Evolutionary conservation across 2,329 filamentous ascomycete genomes (phyloP).

Genomic region (Nigrospora sphaerica): DNA sequence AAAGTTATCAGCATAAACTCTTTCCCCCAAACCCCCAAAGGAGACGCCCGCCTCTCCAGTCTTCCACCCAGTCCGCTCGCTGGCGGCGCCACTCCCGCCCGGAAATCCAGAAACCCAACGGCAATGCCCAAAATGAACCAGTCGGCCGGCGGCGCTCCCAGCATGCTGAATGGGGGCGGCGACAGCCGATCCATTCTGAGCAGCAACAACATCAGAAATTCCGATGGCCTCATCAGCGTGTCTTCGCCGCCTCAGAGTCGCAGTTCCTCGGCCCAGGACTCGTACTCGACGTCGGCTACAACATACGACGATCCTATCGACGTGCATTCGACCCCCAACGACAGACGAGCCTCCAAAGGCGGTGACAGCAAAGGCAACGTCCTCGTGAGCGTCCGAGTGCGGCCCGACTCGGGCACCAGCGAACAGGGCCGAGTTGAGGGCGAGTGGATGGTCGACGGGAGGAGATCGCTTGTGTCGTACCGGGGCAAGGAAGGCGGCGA

Average conservation of each 20-base stretch:
- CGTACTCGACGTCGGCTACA: slow-evolving; percentile 83
- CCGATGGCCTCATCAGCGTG: slow-evolving; percentile 68
- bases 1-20: slow-evolving; percentile 91
- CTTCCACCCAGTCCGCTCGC: slow-evolving; percentile 56
- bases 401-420: slow-evolving; percentile 68
- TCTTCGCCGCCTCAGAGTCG: slow-evolving; percentile 82
- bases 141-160: slow-evolving; percentile 52
- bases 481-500: slow-evolving; percentile 85
- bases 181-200: slow-evolving; percentile 68
- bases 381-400: slow-evolving; percentile 86
- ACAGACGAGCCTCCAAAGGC: slow-evolving; percentile 44
- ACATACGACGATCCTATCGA: slow-evolving; percentile 78
- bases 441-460: slow-evolving; percentile 89
- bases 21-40: slow-evolving; percentile 82
- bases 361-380: slow-evolving; percentile 86
- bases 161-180: slow-evolving; percentile 70
- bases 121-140: slow-evolving; percentile 47
- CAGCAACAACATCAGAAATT: slow-evolving; percentile 55
- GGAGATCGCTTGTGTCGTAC: slow-evolving; percentile 75
- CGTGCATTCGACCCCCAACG: slow-evolving; percentile 25
- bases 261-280: slow-evolving; percentile 87
- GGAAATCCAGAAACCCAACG: slow-evolving; percentile 45
- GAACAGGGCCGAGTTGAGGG: slow-evolving; percentile 56
- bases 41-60: slow-evolving; percentile 50
- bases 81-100: slow-evolving; percentile 35